Percentiles rank a stretch among this genome's conserved stretches.
These are phyloP conservation scores for Acephala macrosclerotiorum DNA, from an alignment of 2,329 filamentous ascomycete genomes.

Conservation along the genomic window DNA sequence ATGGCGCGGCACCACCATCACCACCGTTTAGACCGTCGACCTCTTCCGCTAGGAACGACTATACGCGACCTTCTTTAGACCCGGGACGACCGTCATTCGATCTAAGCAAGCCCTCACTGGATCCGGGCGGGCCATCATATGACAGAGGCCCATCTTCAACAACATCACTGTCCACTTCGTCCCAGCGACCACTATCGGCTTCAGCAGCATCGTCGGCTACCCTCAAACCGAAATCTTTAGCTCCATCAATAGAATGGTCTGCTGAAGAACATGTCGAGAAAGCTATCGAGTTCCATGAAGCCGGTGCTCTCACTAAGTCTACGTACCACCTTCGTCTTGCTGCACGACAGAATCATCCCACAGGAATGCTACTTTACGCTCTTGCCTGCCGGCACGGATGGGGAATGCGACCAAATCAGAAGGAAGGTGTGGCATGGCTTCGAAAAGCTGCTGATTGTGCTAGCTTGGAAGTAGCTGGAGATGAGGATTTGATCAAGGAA, in stretches of 20 bases:
- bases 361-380: slow-evolving; percentile 95
- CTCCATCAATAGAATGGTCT: slow-evolving; percentile 72
- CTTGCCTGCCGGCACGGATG: slow-evolving; percentile 95
- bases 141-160: slow-evolving; percentile 59
- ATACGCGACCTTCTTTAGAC: slow-evolving; percentile 53
- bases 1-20: slow-evolving; percentile 62
- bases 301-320: slow-evolving; percentile 87
- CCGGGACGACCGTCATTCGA: slow-evolving; percentile 57
- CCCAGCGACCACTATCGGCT: slow-evolving; percentile 42
- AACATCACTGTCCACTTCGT: slow-evolving; percentile 47
- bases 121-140: slow-evolving; percentile 53
- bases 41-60: slow-evolving; percentile 49
- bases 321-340: slow-evolving; percentile 95
- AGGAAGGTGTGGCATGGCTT: slow-evolving; percentile 90
- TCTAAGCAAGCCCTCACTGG: slow-evolving; percentile 53
- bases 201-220: slow-evolving; percentile 41
- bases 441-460: slow-evolving; percentile 88
- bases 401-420: slow-evolving; percentile 94
- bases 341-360: slow-evolving; percentile 84
- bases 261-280: slow-evolving; percentile 89
- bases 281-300: slow-evolving; percentile 89
- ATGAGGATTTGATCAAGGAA: slow-evolving; percentile 72
- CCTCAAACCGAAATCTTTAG: slow-evolving; percentile 51
- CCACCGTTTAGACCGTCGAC: slow-evolving; percentile 67
- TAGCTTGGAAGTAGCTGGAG: slow-evolving; percentile 82